A percentile compares a stretch with the other conserved stretches of the same genome.
Evolutionary conservation across 2,329 filamentous ascomycete genomes (phyloP).

Genomic region (Bipolaris cookei): DNA sequence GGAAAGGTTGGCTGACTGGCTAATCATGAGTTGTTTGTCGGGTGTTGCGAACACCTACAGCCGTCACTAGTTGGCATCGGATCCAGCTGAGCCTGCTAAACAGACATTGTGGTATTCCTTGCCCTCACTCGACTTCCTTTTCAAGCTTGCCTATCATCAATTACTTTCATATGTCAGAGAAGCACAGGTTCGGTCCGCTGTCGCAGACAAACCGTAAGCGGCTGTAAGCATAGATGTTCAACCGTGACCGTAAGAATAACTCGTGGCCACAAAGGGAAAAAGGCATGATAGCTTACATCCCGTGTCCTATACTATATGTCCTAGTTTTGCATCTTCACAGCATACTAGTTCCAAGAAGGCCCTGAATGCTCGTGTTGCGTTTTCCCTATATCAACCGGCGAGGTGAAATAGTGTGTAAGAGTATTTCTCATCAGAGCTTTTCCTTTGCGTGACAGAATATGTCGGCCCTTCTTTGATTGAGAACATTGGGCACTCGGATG

Average conservation of each 20-base stretch:
- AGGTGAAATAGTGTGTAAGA: slow-evolving; percentile 6
- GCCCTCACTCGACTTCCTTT: neutral
- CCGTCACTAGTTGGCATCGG: neutral
- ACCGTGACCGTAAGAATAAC: neutral
- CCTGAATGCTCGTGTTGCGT: slow-evolving; percentile 2
- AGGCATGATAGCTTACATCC: neutral
- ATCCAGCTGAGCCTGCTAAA: neutral
- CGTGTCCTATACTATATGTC: neutral
- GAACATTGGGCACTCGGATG: neutral
- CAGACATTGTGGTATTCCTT: neutral
- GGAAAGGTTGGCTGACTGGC: slow-evolving; percentile 20
- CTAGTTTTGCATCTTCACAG: neutral
- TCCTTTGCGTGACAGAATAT: neutral
- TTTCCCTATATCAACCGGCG: neutral
- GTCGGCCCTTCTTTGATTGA: slow-evolving; percentile 11
- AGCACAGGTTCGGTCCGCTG: neutral
- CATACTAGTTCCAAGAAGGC: slow-evolving; percentile 5
- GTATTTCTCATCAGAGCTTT: neutral
- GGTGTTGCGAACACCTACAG: neutral
- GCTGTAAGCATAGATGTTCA: neutral
- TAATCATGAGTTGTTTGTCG: slow-evolving; percentile 17
- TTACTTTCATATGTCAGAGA: neutral
- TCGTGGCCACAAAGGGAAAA: neutral
- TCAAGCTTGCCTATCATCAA: neutral
- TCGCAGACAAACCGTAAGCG: neutral